phyloP scores from a whole-genome alignment of 2,329 filamentous ascomycete genomes.

The Aspergillus chevalieri region DNA sequence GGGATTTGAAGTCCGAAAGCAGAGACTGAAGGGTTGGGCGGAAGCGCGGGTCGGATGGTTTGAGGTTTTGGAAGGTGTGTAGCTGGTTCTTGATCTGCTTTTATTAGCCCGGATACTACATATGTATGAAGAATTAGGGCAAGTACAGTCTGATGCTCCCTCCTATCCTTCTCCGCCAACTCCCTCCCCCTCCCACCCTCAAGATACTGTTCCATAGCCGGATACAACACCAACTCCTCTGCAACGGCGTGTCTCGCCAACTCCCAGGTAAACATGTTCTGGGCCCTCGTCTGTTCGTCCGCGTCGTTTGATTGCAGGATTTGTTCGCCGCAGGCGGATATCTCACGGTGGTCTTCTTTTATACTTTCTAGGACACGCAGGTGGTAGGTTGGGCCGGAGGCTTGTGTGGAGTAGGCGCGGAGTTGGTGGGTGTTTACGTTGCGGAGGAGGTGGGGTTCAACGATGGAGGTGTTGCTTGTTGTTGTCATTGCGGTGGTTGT shows the following conservation, averaged over 20 bases:
- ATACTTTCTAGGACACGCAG: slow-evolving; percentile 32
- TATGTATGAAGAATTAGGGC: too few species aligned
- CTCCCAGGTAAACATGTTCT: slow-evolving; percentile 51
- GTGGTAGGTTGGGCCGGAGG: slow-evolving; percentile 3
- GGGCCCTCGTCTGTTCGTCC: slow-evolving; percentile 42
- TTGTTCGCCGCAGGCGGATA: slow-evolving; percentile 39
- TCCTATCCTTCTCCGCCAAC: slow-evolving; percentile 45
- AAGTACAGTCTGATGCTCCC: slow-evolving; percentile 37
- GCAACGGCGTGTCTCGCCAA: slow-evolving; percentile 47
- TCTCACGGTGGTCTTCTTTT: slow-evolving; percentile 37
- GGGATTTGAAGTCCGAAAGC: slow-evolving; percentile 37
- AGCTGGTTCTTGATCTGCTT: slow-evolving; percentile 45
- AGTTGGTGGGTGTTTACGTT: slow-evolving; percentile 7
- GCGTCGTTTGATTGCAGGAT: slow-evolving; percentile 36
- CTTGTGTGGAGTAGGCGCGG: slow-evolving; percentile 6
- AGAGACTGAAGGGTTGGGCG: slow-evolving; percentile 35
- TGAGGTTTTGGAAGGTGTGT: slow-evolving; percentile 43
- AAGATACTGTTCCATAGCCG: slow-evolving; percentile 47
- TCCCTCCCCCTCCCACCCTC: slow-evolving; percentile 35
- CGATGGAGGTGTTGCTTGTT: not conserved
- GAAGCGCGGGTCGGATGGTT: slow-evolving; percentile 35
- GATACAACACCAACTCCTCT: slow-evolving; percentile 51
- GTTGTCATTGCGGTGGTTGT: not conserved
- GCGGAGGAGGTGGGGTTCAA: slow-evolving; percentile 1
- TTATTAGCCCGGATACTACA: not conserved